These are phyloP conservation scores for Poa pratensis DNA, from an alignment of 176 grass and related monocot species.

Conservation along the genomic window DNA sequence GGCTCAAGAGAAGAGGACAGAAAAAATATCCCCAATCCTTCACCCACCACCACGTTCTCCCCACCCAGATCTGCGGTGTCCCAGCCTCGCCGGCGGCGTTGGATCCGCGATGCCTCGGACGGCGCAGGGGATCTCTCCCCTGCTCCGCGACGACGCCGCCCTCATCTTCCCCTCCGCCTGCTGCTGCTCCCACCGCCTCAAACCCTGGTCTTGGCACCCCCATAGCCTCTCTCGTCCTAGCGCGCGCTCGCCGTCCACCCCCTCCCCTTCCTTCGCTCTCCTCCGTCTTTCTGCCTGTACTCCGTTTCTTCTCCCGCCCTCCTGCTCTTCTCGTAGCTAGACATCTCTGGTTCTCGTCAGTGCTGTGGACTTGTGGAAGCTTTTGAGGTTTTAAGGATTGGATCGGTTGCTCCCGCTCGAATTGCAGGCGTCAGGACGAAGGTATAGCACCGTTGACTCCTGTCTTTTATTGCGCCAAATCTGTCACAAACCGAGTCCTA, in stretches of 20 bases:
- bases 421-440: not conserved
- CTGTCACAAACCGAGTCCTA: not conserved
- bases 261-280: not conserved
- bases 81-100: slow-evolving; percentile 42
- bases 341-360: not conserved
- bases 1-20: not conserved
- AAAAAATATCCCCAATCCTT: slow-evolving; percentile 11
- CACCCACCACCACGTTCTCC: not conserved
- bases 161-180: slow-evolving; percentile 43
- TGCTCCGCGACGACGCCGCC: slow-evolving; percentile 36
- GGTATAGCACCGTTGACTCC: not conserved
- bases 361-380: no score
- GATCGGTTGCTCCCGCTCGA: not conserved
- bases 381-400: no score
- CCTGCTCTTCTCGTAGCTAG: not conserved
- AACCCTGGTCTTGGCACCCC: slow-evolving; percentile 49
- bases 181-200: slow-evolving; percentile 69
- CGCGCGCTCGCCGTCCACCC: not conserved
- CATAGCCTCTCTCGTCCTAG: slow-evolving; percentile 16
- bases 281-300: not conserved
- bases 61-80: slow-evolving; percentile 42
- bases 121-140: slow-evolving; percentile 43
- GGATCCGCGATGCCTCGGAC: slow-evolving; percentile 47
- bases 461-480: not conserved
- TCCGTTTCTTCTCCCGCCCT: no score